phyloP scores from a whole-genome alignment of 768 basidiomycete species.

The Russula foetens region DNA sequence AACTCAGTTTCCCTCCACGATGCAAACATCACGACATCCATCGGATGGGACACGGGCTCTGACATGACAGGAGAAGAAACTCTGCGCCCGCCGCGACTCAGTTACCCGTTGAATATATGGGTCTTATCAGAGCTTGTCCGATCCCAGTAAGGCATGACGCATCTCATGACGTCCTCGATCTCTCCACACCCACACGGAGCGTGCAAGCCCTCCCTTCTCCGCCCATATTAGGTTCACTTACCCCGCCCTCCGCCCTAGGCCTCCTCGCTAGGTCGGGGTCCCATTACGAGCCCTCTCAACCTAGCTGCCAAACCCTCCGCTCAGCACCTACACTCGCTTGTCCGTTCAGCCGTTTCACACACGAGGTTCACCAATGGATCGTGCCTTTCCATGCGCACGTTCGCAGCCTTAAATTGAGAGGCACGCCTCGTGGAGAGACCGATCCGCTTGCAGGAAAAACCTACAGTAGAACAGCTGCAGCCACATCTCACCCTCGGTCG shows the following conservation, averaged over 20 bases:
- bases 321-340: neutral
- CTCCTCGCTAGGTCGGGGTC: neutral
- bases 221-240: slow-evolving; percentile 9
- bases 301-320: neutral
- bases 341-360: neutral
- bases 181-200: too few relatives aligned
- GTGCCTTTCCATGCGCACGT: neutral
- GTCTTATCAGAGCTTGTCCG: neutral
- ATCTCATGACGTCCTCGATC: neutral
- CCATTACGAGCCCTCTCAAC: neutral
- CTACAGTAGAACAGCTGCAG: too few relatives aligned
- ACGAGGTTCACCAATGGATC: neutral
- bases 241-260: neutral
- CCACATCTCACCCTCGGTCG: too few relatives aligned
- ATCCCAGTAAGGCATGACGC: neutral
- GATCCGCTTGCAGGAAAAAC: neutral
- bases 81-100: neutral
- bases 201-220: too few relatives aligned
- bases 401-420: neutral
- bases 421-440: neutral
- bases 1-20: too few relatives aligned
- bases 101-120: neutral
- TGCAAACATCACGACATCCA: too few relatives aligned
- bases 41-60: too few relatives aligned
- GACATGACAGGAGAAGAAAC: too few relatives aligned